Conservation (phyloP, 2,329 filamentous ascomycete genomes). For the Neoascochyta sp. region DNA sequence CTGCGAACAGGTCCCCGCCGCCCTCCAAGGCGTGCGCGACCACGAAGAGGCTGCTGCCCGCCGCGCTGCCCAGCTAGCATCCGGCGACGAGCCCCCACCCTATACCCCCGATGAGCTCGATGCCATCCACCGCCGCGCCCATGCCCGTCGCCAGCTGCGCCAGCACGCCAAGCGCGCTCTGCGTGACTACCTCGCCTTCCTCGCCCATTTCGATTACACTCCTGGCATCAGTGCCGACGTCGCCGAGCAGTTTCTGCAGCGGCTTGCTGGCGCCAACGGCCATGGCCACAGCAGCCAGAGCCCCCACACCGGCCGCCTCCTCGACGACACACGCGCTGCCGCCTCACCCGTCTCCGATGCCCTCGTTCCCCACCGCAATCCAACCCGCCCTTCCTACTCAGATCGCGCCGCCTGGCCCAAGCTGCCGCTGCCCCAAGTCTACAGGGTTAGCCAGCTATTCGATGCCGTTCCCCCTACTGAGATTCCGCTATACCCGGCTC, state of each 20-base stretch:
- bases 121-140: slow-evolving; percentile 48
- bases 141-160: slow-evolving; percentile 67
- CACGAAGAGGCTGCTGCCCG: slow-evolving; percentile 33
- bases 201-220: slow-evolving; percentile 74
- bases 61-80: slow-evolving; percentile 20
- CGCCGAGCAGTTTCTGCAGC: slow-evolving; percentile 51
- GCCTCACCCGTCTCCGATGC: slow-evolving; percentile 37
- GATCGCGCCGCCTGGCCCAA: slow-evolving; percentile 43
- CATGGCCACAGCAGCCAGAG: slow-evolving; percentile 13
- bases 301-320: slow-evolving; percentile 22
- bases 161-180: slow-evolving; percentile 71
- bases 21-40: slow-evolving; percentile 50
- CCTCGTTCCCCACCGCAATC: slow-evolving; percentile 42
- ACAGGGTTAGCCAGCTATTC: slow-evolving; percentile 65
- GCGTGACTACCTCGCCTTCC: slow-evolving; percentile 68
- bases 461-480: slow-evolving; percentile 61
- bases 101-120: slow-evolving; percentile 47
- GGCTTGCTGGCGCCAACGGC: slow-evolving; percentile 15
- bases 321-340: slow-evolving; percentile 20
- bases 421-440: slow-evolving; percentile 50
- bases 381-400: slow-evolving; percentile 19
- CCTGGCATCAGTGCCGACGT: slow-evolving; percentile 62
- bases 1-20: slow-evolving; percentile 59
- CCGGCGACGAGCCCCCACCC: slow-evolving; percentile 28
- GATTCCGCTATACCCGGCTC: slow-evolving; percentile 67